phyloP scores from a whole-genome alignment of 208 protist genomes.

The Jaenimonas drosophilae region DNA sequence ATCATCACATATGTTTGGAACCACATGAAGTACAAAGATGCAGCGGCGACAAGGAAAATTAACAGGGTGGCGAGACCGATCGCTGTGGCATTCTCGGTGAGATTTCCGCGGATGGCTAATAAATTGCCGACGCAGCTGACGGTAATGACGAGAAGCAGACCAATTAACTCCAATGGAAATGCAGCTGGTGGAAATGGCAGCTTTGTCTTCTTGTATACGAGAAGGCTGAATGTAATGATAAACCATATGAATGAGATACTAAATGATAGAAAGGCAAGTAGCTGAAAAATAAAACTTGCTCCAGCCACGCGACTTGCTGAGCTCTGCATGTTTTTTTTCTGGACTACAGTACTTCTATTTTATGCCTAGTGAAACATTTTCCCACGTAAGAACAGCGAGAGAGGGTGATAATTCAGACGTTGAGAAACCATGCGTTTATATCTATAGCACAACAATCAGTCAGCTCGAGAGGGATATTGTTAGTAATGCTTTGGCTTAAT shows the following conservation, averaged over 20 bases:
- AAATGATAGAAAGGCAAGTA: constrained; percentile 20
- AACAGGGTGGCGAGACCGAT: constrained; percentile 24
- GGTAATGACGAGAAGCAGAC: constrained; percentile 30
- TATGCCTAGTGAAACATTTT: background rate
- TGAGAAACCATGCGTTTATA: background rate
- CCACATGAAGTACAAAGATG: constrained; percentile 75
- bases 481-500: background rate
- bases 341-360: background rate
- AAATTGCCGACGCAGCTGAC: constrained; percentile 22
- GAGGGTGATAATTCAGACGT: background rate
- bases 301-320: constrained; percentile 10
- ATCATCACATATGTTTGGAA: constrained; percentile 75
- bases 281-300: constrained; percentile 47
- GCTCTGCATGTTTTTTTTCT: background rate
- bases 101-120: constrained; percentile 44
- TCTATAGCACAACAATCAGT: background rate
- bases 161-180: constrained; percentile 54
- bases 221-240: constrained; percentile 34
- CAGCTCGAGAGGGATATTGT: background rate
- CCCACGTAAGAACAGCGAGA: background rate
- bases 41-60: constrained; percentile 23
- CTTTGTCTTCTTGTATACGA: constrained; percentile 45
- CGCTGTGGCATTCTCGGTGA: constrained; percentile 19
- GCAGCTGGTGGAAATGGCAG: constrained; percentile 55
- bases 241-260: constrained; percentile 36